Evolutionary conservation across 2,329 filamentous ascomycete genomes (phyloP).

Genomic region (Stachybotrys elegans): DNA sequence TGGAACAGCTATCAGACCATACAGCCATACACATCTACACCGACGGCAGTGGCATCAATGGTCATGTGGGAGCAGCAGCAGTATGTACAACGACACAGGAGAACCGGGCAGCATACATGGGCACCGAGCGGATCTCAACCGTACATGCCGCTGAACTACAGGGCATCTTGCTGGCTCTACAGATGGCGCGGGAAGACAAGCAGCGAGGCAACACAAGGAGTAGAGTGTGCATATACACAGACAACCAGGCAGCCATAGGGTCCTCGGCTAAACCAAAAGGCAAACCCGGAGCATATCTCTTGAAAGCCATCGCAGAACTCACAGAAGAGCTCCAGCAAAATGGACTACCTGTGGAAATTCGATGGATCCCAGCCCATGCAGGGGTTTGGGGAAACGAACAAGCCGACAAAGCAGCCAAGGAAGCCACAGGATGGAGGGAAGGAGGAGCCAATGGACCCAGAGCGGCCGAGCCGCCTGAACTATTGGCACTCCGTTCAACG

Average conservation of each 20-base stretch:
- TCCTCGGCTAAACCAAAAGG: conserved; percentile 3
- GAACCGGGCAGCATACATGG: conserved; percentile 1
- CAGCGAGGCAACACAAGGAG: conserved; percentile 1
- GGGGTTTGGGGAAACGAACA: conserved; percentile 5
- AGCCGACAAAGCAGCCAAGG: too few relatives aligned
- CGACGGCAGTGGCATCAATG: conserved; percentile 4
- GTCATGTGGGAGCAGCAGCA: conserved; percentile 3
- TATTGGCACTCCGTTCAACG: neutral
- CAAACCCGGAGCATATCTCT: conserved; percentile 4
- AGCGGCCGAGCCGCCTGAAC: neutral
- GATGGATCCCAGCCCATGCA: too few relatives aligned
- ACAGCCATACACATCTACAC: conserved; percentile 5
- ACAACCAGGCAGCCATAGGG: conserved; percentile 7
- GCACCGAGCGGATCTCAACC: neutral
- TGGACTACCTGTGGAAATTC: neutral
- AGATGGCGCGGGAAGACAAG: neutral
- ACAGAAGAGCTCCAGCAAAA: conserved; percentile 1
- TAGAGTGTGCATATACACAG: conserved; percentile 4
- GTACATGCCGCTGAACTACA: conserved; percentile 7
- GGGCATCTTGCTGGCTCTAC: conserved; percentile 5
- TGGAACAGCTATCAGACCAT: neutral
- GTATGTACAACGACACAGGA: conserved; percentile 1
- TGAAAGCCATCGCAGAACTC: neutral
- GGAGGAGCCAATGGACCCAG: neutral
- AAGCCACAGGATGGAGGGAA: neutral